A percentile compares a stretch with the other conserved stretches of the same genome.
These are phyloP conservation scores for Capronia americana DNA, from an alignment of 2,329 filamentous ascomycete species.

Conservation along the genomic window DNA sequence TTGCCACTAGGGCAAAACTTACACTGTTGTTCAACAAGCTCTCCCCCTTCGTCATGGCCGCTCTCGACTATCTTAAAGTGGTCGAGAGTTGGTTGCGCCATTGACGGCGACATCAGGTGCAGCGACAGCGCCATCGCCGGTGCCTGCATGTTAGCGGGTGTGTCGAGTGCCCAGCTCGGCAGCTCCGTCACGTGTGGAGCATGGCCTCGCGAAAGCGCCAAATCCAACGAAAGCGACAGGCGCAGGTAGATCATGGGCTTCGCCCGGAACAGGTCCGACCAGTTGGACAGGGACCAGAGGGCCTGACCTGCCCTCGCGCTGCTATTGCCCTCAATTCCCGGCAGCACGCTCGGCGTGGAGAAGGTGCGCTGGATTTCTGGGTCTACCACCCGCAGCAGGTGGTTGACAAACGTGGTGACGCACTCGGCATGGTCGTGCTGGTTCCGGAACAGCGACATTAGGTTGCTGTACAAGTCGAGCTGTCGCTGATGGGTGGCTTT, in stretches of 20 bases:
- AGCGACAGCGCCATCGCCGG: constrained; percentile 2
- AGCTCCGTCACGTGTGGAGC: constrained; percentile 6
- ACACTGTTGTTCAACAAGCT: constrained; percentile 1
- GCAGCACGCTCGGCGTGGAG: neutral
- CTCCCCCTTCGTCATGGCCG: constrained; percentile 1
- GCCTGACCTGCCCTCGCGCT: neutral
- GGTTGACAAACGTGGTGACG: constrained; percentile 9
- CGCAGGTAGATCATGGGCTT: constrained; percentile 10
- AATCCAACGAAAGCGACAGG: constrained; percentile 10
- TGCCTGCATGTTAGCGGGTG: neutral
- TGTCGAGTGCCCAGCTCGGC: constrained; percentile 12
- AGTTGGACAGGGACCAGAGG: constrained; percentile 5
- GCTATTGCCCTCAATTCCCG: neutral
- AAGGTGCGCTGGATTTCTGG: neutral
- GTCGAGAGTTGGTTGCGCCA: constrained; percentile 6
- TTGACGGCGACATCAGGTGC: constrained; percentile 10
- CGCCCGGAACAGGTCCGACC: constrained; percentile 8
- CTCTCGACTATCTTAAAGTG: neutral
- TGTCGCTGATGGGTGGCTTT: constrained; percentile 7
- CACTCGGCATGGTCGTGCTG: constrained; percentile 12
- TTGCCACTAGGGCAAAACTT: neutral
- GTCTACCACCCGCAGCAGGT: constrained; percentile 7
- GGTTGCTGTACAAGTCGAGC: constrained; percentile 6
- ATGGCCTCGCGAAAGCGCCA: constrained; percentile 6
- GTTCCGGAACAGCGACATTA: constrained; percentile 7